These are phyloP conservation scores for Lolium multiflorum DNA, from an alignment of 176 grass and related monocot species.

Conservation along the genomic window DNA sequence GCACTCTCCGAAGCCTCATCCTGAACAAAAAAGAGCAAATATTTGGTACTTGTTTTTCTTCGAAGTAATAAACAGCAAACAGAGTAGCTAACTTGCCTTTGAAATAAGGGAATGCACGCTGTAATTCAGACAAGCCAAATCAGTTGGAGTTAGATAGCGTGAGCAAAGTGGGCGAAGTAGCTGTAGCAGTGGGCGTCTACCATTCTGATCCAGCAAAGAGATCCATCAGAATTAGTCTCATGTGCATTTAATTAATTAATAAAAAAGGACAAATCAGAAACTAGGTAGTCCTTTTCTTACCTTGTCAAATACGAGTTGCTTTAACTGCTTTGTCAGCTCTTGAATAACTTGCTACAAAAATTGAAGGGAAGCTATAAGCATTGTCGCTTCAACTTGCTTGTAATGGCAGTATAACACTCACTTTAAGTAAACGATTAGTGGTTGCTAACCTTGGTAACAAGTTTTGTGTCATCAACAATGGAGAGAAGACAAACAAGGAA, in stretches of 20 bases:
- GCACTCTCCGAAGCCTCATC: slow-evolving; percentile 43
- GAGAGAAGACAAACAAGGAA: slow-evolving; percentile 80
- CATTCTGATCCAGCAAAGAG: slow-evolving; percentile 71
- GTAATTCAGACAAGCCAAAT: slow-evolving; percentile 76
- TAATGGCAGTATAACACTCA: not conserved
- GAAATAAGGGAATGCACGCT: slow-evolving; percentile 69
- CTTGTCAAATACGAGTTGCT: slow-evolving; percentile 87
- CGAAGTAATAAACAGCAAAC: slow-evolving; percentile 16
- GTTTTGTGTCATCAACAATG: slow-evolving; percentile 93
- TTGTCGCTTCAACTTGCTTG: not conserved
- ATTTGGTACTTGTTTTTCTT: slow-evolving; percentile 11
- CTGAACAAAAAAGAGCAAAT: slow-evolving; percentile 49
- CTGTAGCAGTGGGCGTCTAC: slow-evolving; percentile 78
- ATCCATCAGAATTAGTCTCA: not conserved
- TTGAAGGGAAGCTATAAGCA: slow-evolving; percentile 34
- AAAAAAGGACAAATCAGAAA: slow-evolving; percentile 12
- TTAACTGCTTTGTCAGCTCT: slow-evolving; percentile 65
- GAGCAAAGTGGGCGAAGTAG: slow-evolving; percentile 75
- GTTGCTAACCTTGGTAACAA: slow-evolving; percentile 72
- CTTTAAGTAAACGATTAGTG: not conserved
- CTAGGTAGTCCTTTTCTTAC: slow-evolving; percentile 39
- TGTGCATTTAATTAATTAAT: not conserved
- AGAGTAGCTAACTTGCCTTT: slow-evolving; percentile 60
- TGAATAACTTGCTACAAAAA: slow-evolving; percentile 71
- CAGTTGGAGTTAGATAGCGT: slow-evolving; percentile 77